Conservation (phyloP, 495 filamentous ascomycete genomes). For the Darksidea phi region DNA sequence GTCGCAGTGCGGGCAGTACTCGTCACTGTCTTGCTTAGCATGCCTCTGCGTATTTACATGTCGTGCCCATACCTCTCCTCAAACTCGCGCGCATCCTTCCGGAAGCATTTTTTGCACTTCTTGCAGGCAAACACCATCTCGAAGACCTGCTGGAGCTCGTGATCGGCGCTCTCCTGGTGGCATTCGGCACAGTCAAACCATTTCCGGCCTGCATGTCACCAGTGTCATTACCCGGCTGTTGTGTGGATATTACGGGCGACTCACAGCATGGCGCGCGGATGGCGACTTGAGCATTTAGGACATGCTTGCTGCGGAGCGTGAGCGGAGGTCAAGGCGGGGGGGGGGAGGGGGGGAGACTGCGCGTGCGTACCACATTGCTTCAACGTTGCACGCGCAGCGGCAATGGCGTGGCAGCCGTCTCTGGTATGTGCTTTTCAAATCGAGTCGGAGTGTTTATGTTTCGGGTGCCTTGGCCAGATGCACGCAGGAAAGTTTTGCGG, state of each 20-base stretch:
- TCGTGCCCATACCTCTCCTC: conserved; percentile 66
- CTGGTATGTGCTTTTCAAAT: background rate
- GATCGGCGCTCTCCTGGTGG: conserved; percentile 73
- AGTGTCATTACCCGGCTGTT: background rate
- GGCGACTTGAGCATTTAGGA: conserved; percentile 95
- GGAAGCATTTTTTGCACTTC: conserved; percentile 97
- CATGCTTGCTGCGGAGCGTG: conserved; percentile 68
- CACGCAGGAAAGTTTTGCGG: too few species aligned
- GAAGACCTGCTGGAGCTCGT: conserved; percentile 68
- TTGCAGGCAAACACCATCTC: conserved; percentile 97
- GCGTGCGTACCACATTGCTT: conserved; percentile 29
- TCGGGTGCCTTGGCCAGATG: too few species aligned
- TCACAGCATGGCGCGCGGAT: conserved; percentile 94
- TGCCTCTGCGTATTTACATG: background rate
- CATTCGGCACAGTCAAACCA: conserved; percentile 99
- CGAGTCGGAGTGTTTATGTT: background rate
- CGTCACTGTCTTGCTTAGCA: conserved; percentile 60
- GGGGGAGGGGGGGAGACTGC: conserved; percentile 2
- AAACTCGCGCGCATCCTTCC: conserved; percentile 86
- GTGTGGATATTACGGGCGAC: conserved; percentile 35
- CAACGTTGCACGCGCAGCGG: background rate
- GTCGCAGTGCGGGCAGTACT: conserved; percentile 99
- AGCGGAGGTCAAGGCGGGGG: conserved; percentile 31
- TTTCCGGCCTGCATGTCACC: conserved; percentile 64
- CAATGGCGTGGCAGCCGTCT: background rate